phyloP scores from a whole-genome alignment of 495 filamentous ascomycete genomes.

The Letharia lupina region DNA sequence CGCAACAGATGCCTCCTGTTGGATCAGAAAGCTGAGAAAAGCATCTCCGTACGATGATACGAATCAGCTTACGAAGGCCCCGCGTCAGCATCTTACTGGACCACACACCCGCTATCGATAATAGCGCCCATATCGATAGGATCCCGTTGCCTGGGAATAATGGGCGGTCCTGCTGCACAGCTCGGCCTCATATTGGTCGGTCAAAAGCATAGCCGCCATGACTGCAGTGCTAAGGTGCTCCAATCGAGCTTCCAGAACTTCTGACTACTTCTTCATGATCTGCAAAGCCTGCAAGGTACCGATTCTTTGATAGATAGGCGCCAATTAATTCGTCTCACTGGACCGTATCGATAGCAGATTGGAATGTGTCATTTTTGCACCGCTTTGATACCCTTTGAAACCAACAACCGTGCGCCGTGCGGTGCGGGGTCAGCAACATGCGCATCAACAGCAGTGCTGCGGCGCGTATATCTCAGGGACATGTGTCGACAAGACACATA shows the following conservation, averaged over 20 bases:
- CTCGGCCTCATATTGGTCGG: conserved; percentile 13
- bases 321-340: conserved; percentile 9
- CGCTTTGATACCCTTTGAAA: conserved; percentile 18
- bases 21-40: neutral
- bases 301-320: conserved; percentile 13
- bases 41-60: neutral
- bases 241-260: conserved; percentile 10
- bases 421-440: conserved; percentile 24
- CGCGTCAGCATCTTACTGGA: neutral
- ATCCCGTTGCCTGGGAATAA: neutral
- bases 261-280: neutral
- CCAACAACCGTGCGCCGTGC: conserved; percentile 24
- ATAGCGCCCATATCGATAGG: conserved; percentile 15
- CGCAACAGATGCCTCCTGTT: neutral
- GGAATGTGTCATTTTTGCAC: conserved; percentile 11
- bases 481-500: neutral
- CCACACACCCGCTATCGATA: conserved; percentile 9
- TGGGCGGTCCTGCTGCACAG: conserved; percentile 2
- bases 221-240: neutral
- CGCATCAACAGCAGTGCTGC: conserved; percentile 23
- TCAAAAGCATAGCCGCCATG: conserved; percentile 20
- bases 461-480: conserved; percentile 19
- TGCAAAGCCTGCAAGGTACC: conserved; percentile 17
- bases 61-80: conserved; percentile 13
- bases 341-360: conserved; percentile 10